Evolutionary conservation across 345 rosid genomes (phyloP).

Genomic region (Salix viminalis): DNA sequence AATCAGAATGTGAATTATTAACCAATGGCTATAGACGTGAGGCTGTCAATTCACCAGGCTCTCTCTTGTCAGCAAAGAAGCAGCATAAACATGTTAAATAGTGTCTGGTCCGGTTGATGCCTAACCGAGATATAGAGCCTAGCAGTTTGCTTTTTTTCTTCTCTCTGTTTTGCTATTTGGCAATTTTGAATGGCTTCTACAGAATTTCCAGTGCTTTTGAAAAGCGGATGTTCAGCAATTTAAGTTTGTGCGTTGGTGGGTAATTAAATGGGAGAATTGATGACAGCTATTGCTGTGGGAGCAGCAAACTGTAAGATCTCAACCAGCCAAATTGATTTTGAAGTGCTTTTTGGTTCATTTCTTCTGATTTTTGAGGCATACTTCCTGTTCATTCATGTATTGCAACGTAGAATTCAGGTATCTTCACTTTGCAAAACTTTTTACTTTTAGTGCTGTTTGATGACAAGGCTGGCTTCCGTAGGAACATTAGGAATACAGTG

Average conservation of each 20-base stretch:
- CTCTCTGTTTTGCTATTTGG: neutral
- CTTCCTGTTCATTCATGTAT: neutral
- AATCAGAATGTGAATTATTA: conserved; percentile 25
- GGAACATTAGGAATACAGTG: conserved; percentile 5
- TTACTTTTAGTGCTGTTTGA: neutral
- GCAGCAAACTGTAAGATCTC: conserved; percentile 6
- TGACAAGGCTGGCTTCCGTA: neutral
- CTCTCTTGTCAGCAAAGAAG: conserved; percentile 55
- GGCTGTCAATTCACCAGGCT: conserved; percentile 35
- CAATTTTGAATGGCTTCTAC: neutral
- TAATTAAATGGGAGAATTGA: neutral
- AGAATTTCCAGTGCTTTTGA: neutral
- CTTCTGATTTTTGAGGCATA: conserved; percentile 1
- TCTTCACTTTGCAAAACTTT: neutral
- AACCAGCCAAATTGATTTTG: neutral
- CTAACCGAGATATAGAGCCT: neutral
- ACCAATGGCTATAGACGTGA: conserved; percentile 21
- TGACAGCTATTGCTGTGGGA: neutral
- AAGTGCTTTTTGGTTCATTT: neutral
- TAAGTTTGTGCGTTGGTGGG: neutral
- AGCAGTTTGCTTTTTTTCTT: neutral
- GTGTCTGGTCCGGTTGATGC: neutral
- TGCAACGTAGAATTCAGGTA: neutral
- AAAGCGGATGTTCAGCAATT: neutral
- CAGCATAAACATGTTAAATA: neutral